These are phyloP conservation scores for Salmacisia buchloeana DNA, from an alignment of 1,284 basidiomycete genomes.

Conservation along the genomic window DNA sequence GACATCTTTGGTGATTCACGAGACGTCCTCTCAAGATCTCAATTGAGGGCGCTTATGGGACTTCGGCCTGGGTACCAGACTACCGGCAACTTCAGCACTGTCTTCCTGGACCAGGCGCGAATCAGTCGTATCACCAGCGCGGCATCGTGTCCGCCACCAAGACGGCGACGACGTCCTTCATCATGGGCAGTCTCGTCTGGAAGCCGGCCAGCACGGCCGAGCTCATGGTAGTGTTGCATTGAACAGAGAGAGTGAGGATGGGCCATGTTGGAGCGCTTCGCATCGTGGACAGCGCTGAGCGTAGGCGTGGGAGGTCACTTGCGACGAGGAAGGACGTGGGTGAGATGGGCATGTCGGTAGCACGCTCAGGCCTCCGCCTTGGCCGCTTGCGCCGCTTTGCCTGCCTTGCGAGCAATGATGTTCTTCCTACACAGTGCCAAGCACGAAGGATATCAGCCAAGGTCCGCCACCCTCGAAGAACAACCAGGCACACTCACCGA, in stretches of 20 bases:
- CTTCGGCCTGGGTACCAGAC: no score
- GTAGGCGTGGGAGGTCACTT: background rate
- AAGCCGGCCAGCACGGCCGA: no score
- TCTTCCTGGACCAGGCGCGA: constrained; percentile 10
- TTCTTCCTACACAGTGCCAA: constrained; percentile 22
- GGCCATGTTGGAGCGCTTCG: no score
- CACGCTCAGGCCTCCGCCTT: no score
- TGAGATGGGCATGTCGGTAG: background rate
- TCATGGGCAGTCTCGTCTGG: constrained; percentile 76
- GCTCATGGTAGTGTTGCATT: no score
- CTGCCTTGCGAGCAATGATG: constrained; percentile 44
- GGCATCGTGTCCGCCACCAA: constrained; percentile 78
- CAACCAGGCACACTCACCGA: constrained; percentile 25
- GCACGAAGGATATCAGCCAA: background rate
- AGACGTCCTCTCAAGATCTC: no score
- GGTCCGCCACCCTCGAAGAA: background rate
- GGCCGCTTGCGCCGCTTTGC: constrained; percentile 6
- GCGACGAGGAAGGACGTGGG: background rate
- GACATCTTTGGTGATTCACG: no score
- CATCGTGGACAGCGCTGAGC: background rate
- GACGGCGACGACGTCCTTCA: constrained; percentile 78
- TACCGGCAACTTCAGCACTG: constrained; percentile 34
- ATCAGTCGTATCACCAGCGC: constrained; percentile 63
- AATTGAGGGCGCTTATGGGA: no score
- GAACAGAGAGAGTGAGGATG: no score